Evolutionary conservation across 306 rosid species (phyloP), one percentile per base, ranked within the genome.

Genomic region (Prunus mume): DNA sequence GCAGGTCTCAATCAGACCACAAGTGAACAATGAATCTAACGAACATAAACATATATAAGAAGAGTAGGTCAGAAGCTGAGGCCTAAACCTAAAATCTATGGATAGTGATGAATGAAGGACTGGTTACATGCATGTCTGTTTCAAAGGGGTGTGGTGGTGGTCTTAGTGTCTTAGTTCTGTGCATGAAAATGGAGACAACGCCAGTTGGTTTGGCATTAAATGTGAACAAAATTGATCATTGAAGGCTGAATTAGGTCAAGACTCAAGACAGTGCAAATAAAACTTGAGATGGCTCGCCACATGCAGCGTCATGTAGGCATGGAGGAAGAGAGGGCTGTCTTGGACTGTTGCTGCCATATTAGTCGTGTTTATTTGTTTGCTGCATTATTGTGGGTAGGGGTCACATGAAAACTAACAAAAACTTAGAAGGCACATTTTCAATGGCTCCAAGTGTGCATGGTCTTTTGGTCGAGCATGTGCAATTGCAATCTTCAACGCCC

Each of bases 361-460:
- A 64, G 56, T 9, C 41, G 22, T 19, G 30, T 27, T 2, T 12
- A 51, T 30, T 20, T 34, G 54, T 28, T 60, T 74, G 72, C n/a
- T 76, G 62, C 52, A 71, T 83, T 76, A 68, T 78, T 41, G 83
- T 85, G 80, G 87, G 80, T 84, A 81, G 45, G 67, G 22, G 77
- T 58, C 82, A 66, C 14, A 54, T 32, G 30, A 57, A 56, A 30
- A 30, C 22, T 30, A 25, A 60, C 24, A 60, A 25, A 25, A 25
- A 3, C 20, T 46, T 58, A 45, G 28, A 11, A 27, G 69, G 19
- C 69, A 30, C 20, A 62, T 63, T 61, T 65, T 78, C 73, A 69
- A 78, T 52, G 73, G 20, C 46, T 47, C 46, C 80, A 63, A 63
- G 80, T 69, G 77, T 73, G 43, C 34, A 18, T 60, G 56, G 58